Percentiles rank a stretch among this genome's conserved stretches.
phyloP scores from a whole-genome alignment of 2,329 filamentous ascomycete genomes.

The Dendrostoma leiphaemia region DNA sequence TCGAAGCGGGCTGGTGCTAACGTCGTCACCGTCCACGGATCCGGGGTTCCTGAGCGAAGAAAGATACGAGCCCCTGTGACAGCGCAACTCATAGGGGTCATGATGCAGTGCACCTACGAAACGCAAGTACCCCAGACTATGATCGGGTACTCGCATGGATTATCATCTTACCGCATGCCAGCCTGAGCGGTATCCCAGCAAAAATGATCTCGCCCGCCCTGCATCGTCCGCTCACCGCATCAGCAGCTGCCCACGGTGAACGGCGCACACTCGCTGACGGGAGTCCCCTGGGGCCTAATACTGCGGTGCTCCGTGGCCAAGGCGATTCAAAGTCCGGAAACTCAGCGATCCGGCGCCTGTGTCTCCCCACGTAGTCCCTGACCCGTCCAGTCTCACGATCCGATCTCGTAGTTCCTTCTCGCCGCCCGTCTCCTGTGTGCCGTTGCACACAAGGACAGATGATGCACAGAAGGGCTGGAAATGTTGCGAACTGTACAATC shows the following conservation, averaged over 20 bases:
- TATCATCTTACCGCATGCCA: constrained; percentile 3
- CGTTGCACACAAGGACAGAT: constrained; percentile 1
- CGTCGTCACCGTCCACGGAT: not conserved
- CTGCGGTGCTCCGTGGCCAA: constrained; percentile 7
- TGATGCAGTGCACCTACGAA: not conserved
- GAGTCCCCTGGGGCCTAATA: not conserved
- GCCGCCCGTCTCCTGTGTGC: constrained; percentile 1
- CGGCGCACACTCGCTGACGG: not conserved
- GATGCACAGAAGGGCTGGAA: not conserved
- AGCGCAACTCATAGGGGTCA: not conserved
- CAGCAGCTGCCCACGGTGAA: not conserved
- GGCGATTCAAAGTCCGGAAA: constrained; percentile 2
- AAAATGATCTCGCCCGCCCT: constrained; percentile 2
- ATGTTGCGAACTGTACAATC: too few species aligned
- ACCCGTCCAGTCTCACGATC: not conserved
- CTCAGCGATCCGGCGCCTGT: constrained; percentile 2
- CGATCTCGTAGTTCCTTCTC: constrained; percentile 1
- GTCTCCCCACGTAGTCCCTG: not conserved
- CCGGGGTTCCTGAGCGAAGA: not conserved
- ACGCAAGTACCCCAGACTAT: constrained; percentile 1
- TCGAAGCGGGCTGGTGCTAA: not conserved
- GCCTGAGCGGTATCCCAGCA: not conserved
- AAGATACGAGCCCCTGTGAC: constrained; percentile 9
- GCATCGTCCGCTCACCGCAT: constrained; percentile 12
- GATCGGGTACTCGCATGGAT: constrained; percentile 1